These are phyloP conservation scores for Picochlorum sp. DNA, from an alignment of 139 green algal genomes.

Conservation along the genomic window DNA sequence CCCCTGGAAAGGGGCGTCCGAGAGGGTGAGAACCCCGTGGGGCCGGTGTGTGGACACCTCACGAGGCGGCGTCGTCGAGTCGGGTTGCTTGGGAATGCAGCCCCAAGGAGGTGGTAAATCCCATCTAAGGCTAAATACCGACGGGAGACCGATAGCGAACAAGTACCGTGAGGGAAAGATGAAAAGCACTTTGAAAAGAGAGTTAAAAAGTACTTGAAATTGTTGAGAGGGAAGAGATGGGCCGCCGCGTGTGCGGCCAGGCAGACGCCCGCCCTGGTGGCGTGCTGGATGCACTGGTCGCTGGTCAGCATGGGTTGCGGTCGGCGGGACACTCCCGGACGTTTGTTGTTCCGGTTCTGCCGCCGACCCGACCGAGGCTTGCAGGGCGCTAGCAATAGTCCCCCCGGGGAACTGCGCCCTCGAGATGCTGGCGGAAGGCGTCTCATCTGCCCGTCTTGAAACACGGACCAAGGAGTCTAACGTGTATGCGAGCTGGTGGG, in stretches of 20 bases:
- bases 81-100: conserved; percentile 89
- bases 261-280: conserved; percentile 55
- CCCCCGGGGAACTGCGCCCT: conserved; percentile 58
- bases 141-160: conserved; percentile 90
- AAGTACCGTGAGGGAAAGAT: conserved; percentile 96
- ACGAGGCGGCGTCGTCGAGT: conserved; percentile 75
- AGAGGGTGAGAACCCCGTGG: conserved; percentile 85
- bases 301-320: conserved; percentile 76
- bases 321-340: conserved; percentile 52
- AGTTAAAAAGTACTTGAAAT: conserved; percentile 94
- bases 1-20: conserved; percentile 64
- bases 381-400: conserved; percentile 42
- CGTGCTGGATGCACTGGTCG: conserved; percentile 51
- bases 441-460: conserved; percentile 85
- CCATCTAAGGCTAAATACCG: conserved; percentile 91
- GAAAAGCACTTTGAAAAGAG: conserved; percentile 97
- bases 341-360: conserved; percentile 46
- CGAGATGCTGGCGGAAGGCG: conserved; percentile 74
- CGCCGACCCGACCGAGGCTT: conserved; percentile 56
- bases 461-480: conserved; percentile 96
- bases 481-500: conserved; percentile 84
- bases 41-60: conserved; percentile 39
- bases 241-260: conserved; percentile 58
- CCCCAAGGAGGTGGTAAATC: conserved; percentile 86
- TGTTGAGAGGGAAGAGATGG: conserved; percentile 86